Conservation (phyloP, 1,284 basidiomycete species). For the Trichosporon sp. region DNA sequence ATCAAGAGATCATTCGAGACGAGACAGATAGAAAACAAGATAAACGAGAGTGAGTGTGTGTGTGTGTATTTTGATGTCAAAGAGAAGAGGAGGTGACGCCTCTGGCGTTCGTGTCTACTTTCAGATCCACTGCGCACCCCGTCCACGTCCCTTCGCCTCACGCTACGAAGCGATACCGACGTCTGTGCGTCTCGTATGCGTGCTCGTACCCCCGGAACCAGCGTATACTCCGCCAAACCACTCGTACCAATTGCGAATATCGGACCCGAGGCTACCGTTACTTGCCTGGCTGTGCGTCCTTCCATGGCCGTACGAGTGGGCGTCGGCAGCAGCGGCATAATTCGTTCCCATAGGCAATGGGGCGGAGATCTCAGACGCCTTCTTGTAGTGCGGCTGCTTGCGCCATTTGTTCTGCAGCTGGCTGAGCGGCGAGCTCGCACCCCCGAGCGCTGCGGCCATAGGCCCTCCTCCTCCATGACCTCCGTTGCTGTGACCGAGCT, state of each 20-base stretch:
- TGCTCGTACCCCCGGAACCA: background rate
- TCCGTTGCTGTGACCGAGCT: background rate
- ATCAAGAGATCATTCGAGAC: no score
- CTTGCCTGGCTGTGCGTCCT: background rate
- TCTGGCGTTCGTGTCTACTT: no score
- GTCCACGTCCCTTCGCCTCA: no score
- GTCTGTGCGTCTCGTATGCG: background rate
- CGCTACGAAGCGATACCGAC: background rate
- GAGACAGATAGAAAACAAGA: no score
- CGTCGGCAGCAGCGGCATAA: background rate
- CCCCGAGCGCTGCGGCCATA: conserved; percentile 12
- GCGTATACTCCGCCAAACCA: background rate
- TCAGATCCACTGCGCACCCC: no score
- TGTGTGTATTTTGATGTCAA: no score
- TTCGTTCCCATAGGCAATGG: background rate
- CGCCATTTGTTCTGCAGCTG: conserved; percentile 7
- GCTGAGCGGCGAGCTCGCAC: conserved; percentile 7
- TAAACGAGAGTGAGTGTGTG: no score
- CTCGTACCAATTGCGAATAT: background rate
- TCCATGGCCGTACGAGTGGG: background rate
- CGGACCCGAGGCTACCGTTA: background rate
- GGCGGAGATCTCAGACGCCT: background rate
- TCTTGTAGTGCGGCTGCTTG: background rate
- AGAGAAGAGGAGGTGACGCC: no score
- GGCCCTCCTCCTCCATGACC: background rate